Evolutionary conservation across 768 basidiomycete species (phyloP), one percentile per base, ranked within the genome.

Genomic region (Lentinula sp.): DNA sequence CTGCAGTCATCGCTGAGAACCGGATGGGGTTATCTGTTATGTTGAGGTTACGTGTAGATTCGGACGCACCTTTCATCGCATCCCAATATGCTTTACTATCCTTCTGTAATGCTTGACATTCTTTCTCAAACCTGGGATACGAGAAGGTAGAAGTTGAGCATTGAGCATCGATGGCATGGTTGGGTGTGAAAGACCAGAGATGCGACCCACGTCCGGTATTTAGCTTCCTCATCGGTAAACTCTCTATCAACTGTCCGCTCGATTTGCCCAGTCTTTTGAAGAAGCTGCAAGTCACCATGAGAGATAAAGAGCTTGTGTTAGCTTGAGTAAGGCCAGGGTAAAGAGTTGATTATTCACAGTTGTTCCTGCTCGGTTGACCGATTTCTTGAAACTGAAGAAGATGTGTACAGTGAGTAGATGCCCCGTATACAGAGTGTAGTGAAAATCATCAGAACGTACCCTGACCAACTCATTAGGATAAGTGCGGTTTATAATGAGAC

Each of bases 241-340:
- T 98, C 95, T 54, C 91, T 79, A 74, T 98, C 96, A 28, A 97
- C 84, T 0, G 96, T 98, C 32, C 95, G 82, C 71, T 98, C 96
- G 62, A 98, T 93, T 75, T 98, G 95, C 60, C 96, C 96, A 1
- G 95, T 96, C 85, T 98, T 98, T 80, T 98, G 95, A 72, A 96
- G 82, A 67, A 98, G 82, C 91, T 94, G 70, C 21, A 48, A 16
- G 46, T 55, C 37, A 57, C 15, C 37, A 11, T 55, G 10, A 21
- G 9, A 23, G 16, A 7, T 4, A 13, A 13, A 32, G 28, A 28
- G 28, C 28, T 28, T 28, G 6, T 65, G 59, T 42, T 55, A 56
- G 64, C 64, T 45, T 56, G 43, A 64, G 61, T 63, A 61, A 46
- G 56, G 39, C 48, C 49, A 61, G 54, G 58, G 63, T 46, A 18